Percentiles rank a stretch among this genome's conserved stretches.
Evolutionary conservation across 495 filamentous ascomycete genomes (phyloP).

Genomic region (Oleoguttula mirabilis): DNA sequence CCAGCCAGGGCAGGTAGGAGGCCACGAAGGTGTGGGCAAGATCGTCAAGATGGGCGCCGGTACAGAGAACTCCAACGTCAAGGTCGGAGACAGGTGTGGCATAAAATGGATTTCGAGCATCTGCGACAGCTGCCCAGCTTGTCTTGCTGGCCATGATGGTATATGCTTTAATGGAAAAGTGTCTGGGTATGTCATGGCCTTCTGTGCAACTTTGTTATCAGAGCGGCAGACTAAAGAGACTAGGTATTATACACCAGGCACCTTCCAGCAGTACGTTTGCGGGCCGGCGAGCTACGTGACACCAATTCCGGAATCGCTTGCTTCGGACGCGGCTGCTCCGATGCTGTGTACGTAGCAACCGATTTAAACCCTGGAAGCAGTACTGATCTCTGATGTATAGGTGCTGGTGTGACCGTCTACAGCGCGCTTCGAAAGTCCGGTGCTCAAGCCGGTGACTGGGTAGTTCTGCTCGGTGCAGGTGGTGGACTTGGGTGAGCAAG

Average conservation of each 20-base stretch:
- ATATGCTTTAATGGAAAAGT: slow-evolving; percentile 47
- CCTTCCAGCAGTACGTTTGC: slow-evolving; percentile 61
- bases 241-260: slow-evolving; percentile 45
- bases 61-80: slow-evolving; percentile 41
- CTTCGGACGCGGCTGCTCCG: slow-evolving; percentile 49
- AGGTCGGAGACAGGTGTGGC: slow-evolving; percentile 45
- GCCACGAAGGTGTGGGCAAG: slow-evolving; percentile 38
- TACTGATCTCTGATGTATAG: too few relatives aligned
- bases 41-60: slow-evolving; percentile 43
- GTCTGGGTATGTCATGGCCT: background rate
- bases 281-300: slow-evolving; percentile 54
- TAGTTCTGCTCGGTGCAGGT: slow-evolving; percentile 44
- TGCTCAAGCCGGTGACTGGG: slow-evolving; percentile 48
- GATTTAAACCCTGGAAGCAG: too few relatives aligned
- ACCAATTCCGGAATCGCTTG: slow-evolving; percentile 51
- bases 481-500: slow-evolving; percentile 12
- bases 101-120: slow-evolving; percentile 38
- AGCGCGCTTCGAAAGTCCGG: slow-evolving; percentile 40
- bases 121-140: slow-evolving; percentile 41
- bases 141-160: slow-evolving; percentile 46
- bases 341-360: too few relatives aligned
- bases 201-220: too few relatives aligned
- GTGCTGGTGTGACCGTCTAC: slow-evolving; percentile 33
- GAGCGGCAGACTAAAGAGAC: slow-evolving; percentile 9
- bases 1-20: slow-evolving; percentile 49